phyloP scores from a whole-genome alignment of 176 grass and related monocot species.

The Zea mays region Zm-B73-REFERENCE-NAM-5.0 NC_050101.1:5532001-5532500 shows the following conservation, averaged over 20 bases:
- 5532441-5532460: constrained; percentile 67
- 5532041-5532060: neutral
- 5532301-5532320: neutral
- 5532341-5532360: constrained; percentile 4
- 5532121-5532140: constrained; percentile 41
- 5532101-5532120: constrained; percentile 98
- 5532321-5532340: neutral
- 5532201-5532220: constrained; percentile 17
- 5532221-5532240: neutral
- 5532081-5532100: constrained; percentile 92
- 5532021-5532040: neutral
- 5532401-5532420: constrained; percentile 93
- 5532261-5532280: constrained; percentile 1
- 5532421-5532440: constrained; percentile 66
- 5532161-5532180: neutral
- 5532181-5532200: neutral
- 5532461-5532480: constrained; percentile 76
- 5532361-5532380: neutral
- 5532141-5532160: constrained; percentile 23
- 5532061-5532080: constrained; percentile 53
- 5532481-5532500: constrained; percentile 82
- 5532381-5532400: constrained; percentile 36
- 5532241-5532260: neutral
- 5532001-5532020: constrained; percentile 2
- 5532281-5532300: constrained; percentile 33